phyloP scores from a whole-genome alignment of 805 yeast species.

The Candida taoyuanica region DNA sequence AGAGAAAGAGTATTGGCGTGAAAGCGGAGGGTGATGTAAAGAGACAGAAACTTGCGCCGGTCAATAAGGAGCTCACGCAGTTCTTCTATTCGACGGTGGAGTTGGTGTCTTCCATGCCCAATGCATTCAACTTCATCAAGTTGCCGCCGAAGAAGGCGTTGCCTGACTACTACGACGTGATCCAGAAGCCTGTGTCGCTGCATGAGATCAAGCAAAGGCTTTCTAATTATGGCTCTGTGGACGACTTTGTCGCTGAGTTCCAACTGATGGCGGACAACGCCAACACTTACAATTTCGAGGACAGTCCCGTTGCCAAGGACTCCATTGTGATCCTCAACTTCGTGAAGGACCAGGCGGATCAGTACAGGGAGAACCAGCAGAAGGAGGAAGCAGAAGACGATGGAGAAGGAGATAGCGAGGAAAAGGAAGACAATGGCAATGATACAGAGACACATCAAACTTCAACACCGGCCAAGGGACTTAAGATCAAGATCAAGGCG shows the following conservation, averaged over 20 bases:
- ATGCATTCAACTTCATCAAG: slow-evolving; percentile 49
- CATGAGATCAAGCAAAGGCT: slow-evolving; percentile 55
- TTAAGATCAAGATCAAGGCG: slow-evolving; percentile 19
- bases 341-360: slow-evolving; percentile 50
- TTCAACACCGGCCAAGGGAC: slow-evolving; percentile 11
- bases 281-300: slow-evolving; percentile 61
- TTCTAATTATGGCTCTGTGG: slow-evolving; percentile 30
- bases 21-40: slow-evolving; percentile 8
- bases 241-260: slow-evolving; percentile 55
- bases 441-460: slow-evolving; percentile 27
- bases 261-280: slow-evolving; percentile 70
- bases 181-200: slow-evolving; percentile 62
- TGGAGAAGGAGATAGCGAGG: neutral
- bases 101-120: slow-evolving; percentile 32
- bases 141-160: slow-evolving; percentile 71
- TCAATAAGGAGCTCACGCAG: slow-evolving; percentile 20
- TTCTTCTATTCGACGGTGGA: slow-evolving; percentile 33
- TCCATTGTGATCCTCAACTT: slow-evolving; percentile 52
- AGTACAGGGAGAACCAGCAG: neutral
- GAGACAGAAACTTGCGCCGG: slow-evolving; percentile 14
- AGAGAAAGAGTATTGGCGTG: slow-evolving; percentile 20
- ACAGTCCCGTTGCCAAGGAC: slow-evolving; percentile 61
- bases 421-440: neutral
- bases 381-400: slow-evolving; percentile 1
- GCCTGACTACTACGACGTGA: slow-evolving; percentile 76